Base-by-base conservation (phyloP, 306 rosid genomes). In the Myrica gale region DNA sequence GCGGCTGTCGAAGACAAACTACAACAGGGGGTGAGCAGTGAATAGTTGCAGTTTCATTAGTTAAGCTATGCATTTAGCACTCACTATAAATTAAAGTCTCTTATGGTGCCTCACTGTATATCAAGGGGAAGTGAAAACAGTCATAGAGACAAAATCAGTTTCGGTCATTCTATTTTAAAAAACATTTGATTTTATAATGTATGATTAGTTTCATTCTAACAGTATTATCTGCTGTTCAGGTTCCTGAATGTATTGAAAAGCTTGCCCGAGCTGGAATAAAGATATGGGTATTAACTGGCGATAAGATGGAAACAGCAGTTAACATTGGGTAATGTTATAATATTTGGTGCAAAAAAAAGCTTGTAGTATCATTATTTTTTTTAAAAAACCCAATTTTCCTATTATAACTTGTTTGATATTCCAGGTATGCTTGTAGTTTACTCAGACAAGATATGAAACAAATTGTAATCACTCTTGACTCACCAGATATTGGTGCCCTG, bases 211-310 rank as follows among this genome's bases (percentile, higher is more conserved):
- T 68, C 47, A 57, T 69, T 43, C 26, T 71, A 41, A 65, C n/a
- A 13, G 12, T 5, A 72, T 79, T 78, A 81, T 76, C 75, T 77
- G 77, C 70, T 73, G 69, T 79, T 69, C 91, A 91, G 98, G 98
- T 93, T 79, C 95, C 98, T 42, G 96, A 88, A 73, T 91, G 98
- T 80, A 89, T 93, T 39, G 80, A 74, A 65, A 93, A 85, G 80
- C 97, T 93, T 61, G 84, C 86, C 61, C 81, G 39, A 52, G 93
- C 98, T 47, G 90, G 95, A 75, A 93, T 93, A 76, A 91, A 93
- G 81, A 72, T 93, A 84, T 93, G 98, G 98, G 97, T 93, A 51
- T 79, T 93, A 81, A 93, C 98, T 4, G 98, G 98, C 68, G 98
- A 93, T 87, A 93, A 91, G 76, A 91, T 91, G 98, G 98, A 93